These are phyloP conservation scores for Agaricus sinodeliciosus DNA, from an alignment of 768 basidiomycete genomes.

Conservation along the genomic window DNA sequence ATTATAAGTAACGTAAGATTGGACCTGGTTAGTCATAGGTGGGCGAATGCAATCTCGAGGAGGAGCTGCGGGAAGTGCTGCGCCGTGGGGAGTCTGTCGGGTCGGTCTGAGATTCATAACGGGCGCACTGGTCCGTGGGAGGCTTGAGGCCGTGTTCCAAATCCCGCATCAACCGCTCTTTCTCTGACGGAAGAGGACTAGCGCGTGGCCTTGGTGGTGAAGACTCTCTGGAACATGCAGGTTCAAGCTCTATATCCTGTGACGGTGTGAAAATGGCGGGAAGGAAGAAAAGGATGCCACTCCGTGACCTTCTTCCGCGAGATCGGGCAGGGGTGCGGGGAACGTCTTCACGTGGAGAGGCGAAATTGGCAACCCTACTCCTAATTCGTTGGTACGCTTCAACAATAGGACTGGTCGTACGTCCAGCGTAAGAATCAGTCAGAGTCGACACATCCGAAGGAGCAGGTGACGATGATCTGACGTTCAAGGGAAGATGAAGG, in stretches of 20 bases:
- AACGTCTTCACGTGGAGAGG: conserved; percentile 30
- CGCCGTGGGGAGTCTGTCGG: conserved; percentile 2
- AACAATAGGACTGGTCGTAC: conserved; percentile 39
- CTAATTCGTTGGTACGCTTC: conserved; percentile 52
- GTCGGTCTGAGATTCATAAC: background rate
- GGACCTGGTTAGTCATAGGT: background rate
- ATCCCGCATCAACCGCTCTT: conserved; percentile 31
- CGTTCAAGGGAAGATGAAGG: conserved; percentile 58
- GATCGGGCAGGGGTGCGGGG: conserved; percentile 44
- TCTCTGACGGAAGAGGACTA: conserved; percentile 33
- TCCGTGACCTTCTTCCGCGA: conserved; percentile 38
- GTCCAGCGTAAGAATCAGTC: conserved; percentile 35
- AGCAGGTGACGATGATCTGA: conserved; percentile 50
- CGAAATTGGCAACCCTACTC: conserved; percentile 45
- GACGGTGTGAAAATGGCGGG: conserved; percentile 68
- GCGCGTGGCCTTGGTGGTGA: background rate
- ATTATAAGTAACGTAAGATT: background rate
- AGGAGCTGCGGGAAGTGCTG: conserved; percentile 2
- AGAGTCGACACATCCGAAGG: conserved; percentile 40
- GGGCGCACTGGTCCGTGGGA: background rate
- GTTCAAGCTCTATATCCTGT: conserved; percentile 38
- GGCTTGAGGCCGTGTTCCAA: conserved; percentile 7
- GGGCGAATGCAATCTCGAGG: background rate
- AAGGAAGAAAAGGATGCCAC: conserved; percentile 73
- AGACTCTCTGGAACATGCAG: conserved; percentile 11